A percentile compares a stretch with the other conserved stretches of the same genome.
phyloP scores from a whole-genome alignment of 1,139 yeast species.

The Lodderomyces parapsilosis region DNA sequence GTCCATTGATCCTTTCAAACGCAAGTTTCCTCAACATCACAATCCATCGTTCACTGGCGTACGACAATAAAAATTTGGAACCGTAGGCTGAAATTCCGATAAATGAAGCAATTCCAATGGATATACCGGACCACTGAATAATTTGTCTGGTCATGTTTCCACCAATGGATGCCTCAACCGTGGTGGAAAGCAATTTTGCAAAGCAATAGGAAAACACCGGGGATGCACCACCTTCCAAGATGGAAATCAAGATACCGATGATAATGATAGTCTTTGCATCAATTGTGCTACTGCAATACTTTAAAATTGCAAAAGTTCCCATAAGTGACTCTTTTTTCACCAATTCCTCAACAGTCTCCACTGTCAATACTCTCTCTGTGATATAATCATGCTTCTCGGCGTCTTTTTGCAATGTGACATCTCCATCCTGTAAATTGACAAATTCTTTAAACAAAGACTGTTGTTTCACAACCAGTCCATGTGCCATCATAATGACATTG shows the following conservation, averaged over 20 bases:
- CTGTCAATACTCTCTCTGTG: neutral
- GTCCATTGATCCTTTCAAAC: conserved; percentile 49
- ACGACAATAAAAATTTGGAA: conserved; percentile 51
- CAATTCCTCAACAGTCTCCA: neutral
- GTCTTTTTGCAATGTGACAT: conserved; percentile 1
- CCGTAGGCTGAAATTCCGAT: conserved; percentile 61
- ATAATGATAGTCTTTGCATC: conserved; percentile 35
- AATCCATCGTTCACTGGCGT: conserved; percentile 71
- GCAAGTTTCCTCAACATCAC: conserved; percentile 49
- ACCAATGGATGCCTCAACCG: conserved; percentile 45
- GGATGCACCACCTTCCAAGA: conserved; percentile 59
- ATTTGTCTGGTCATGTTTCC: conserved; percentile 25
- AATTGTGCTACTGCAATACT: conserved; percentile 32
- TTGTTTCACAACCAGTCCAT: conserved; percentile 47
- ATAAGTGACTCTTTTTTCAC: conserved; percentile 16
- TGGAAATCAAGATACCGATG: conserved; percentile 54
- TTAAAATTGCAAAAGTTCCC: conserved; percentile 34
- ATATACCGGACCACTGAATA: conserved; percentile 65
- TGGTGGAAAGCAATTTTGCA: conserved; percentile 61
- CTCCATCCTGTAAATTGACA: neutral
- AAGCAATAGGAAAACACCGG: conserved; percentile 82
- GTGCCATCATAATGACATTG: conserved; percentile 53
- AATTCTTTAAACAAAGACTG: conserved; percentile 6
- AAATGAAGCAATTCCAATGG: conserved; percentile 55
- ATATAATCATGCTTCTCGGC: conserved; percentile 1